Base-by-base conservation (phyloP, 2,329 filamentous ascomycete genomes). In the Tolypocladium inflatum region DNA sequence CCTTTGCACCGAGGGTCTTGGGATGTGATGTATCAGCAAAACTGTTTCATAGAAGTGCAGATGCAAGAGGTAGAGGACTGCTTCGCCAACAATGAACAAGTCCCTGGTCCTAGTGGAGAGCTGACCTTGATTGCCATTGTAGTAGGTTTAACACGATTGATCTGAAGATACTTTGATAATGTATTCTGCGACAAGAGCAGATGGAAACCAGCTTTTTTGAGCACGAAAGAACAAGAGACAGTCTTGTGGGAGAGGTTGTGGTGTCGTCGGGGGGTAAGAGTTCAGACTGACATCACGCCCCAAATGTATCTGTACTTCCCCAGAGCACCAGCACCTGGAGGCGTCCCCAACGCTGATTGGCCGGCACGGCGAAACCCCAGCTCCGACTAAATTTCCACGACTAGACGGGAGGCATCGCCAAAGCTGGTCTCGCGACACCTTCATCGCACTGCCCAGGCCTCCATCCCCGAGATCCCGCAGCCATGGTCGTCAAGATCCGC, bases 401-500 rank as follows among this genome's bases (percentile, higher is more conserved):
- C 41, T 9, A 3, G 26, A 30, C 26, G 5, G 33, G 21, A 39
- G 8, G 43, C 61, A 50, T 57, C 42, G 35, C 38, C n/a, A 33
- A 38, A 39, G 19, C 10, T 50, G 48, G 33, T 35, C 48, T 35
- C 48, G 30, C 48, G 48, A 52, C 33, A 52, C 30, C 19, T 21
- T 37, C 48, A 37, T 15, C 19, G 48, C 48, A n/a, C 21, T 19
- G 10, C 30, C 5, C 19, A 35, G 30, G 21, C 21, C 48, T 52
- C 48, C 53, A 56, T 6, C n/a, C 41, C 21, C 45, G 4, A 42
- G 13, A 26, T 35, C 35, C 37, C 57, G 50, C 60, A 58, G 57
- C 50, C 66, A 96, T 99, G 94, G 93, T 97, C 62, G 82, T 99
- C 68, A 89, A 89, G 73, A 94, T 99, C 73, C 88, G 94, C 60